phyloP scores from a whole-genome alignment of 2,329 filamentous ascomycete genomes.

The Colletotrichum sp. region DNA sequence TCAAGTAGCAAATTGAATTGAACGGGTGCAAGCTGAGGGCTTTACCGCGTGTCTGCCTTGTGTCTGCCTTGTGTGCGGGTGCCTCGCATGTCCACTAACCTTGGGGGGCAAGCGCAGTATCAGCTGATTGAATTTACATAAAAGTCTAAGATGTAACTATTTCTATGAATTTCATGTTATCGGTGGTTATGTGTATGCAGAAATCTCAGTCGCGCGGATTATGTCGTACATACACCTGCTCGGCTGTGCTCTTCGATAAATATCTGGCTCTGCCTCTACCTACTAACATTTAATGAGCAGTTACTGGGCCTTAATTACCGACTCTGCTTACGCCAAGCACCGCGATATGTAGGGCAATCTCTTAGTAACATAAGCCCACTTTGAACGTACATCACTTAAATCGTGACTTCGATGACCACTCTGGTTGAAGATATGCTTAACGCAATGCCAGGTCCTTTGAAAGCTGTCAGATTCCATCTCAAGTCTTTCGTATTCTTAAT shows the following conservation, averaged over 20 bases:
- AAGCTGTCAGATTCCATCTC: neutral
- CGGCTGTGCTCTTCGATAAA: neutral
- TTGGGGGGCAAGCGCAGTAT: neutral
- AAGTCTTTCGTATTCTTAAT: too few species aligned
- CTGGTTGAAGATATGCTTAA: neutral
- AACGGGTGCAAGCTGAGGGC: neutral
- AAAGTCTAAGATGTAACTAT: neutral
- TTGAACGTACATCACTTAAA: neutral
- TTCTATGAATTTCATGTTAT: neutral
- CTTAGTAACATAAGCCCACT: neutral
- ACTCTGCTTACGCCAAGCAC: neutral
- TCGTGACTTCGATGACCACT: neutral
- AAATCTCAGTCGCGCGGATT: neutral
- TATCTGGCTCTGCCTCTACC: neutral
- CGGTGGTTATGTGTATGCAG: neutral
- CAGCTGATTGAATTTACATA: neutral
- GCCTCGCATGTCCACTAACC: neutral
- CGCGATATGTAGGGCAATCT: neutral
- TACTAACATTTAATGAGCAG: neutral
- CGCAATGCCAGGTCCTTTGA: rapidly evolving
- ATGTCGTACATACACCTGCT: neutral
- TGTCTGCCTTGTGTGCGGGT: neutral
- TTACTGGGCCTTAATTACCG: neutral
- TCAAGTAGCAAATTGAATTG: neutral
- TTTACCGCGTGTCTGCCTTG: neutral